phyloP scores from a whole-genome alignment of 2,329 filamentous ascomycete species.

The Cladophialophora bantiana region DNA sequence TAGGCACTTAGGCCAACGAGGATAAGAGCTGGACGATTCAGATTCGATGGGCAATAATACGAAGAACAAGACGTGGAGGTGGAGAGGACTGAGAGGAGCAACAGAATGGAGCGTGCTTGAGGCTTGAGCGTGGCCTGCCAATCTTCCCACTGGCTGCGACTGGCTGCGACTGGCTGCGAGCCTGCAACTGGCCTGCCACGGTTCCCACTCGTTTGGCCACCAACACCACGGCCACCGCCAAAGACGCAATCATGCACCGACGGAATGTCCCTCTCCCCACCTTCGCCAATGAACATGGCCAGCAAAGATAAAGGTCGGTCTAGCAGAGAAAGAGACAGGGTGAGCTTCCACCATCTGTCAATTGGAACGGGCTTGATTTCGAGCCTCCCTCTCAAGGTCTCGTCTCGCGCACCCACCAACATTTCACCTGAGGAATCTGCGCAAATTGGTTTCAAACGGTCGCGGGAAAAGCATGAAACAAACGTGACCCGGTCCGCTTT shows the following conservation, averaged over 20 bases:
- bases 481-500: slow-evolving; percentile 11
- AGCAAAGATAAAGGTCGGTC: background rate
- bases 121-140: background rate
- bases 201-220: slow-evolving; percentile 13
- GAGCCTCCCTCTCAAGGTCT: slow-evolving; percentile 4
- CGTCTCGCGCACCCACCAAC: background rate
- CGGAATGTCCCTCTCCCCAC: background rate
- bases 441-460: slow-evolving; percentile 18
- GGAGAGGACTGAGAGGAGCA: background rate
- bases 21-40: background rate
- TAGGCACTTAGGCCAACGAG: background rate
- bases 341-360: background rate
- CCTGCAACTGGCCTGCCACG: background rate
- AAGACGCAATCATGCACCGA: slow-evolving; percentile 20
- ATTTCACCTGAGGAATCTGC: background rate
- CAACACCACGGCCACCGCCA: background rate
- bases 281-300: slow-evolving; percentile 1
- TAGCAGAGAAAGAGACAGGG: background rate
- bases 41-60: slow-evolving; percentile 3
- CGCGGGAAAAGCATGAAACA: slow-evolving; percentile 27
- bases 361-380: background rate
- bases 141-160: slow-evolving; percentile 8
- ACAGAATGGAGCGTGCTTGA: background rate
- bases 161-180: background rate
- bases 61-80: slow-evolving; percentile 4